phyloP scores from a whole-genome alignment of 2,329 filamentous ascomycete species.

The Dothistroma pini region DNA sequence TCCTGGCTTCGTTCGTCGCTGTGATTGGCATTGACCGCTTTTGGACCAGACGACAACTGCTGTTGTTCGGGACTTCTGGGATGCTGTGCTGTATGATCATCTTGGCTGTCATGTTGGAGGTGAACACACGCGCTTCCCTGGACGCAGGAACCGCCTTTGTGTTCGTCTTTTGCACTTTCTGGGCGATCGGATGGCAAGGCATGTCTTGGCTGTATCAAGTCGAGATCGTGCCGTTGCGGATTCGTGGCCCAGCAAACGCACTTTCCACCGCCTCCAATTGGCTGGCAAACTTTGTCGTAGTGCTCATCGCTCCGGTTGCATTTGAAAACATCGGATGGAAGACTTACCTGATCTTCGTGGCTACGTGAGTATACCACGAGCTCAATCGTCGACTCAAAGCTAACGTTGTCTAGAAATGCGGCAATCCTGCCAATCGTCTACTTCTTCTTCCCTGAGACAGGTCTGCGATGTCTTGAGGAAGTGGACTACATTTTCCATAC shows the following conservation, averaged over 20 bases:
- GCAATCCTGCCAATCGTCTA: slow-evolving; percentile 50
- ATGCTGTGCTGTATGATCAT: slow-evolving; percentile 66
- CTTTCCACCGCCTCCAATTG: slow-evolving; percentile 60
- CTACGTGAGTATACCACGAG: slow-evolving; percentile 55
- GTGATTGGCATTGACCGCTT: slow-evolving; percentile 42
- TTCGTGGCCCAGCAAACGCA: slow-evolving; percentile 61
- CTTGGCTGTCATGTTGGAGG: slow-evolving; percentile 40
- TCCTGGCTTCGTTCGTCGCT: slow-evolving; percentile 49
- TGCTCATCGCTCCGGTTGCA: slow-evolving; percentile 58
- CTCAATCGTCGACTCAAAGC: slow-evolving; percentile 47
- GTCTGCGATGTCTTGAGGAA: slow-evolving; percentile 57
- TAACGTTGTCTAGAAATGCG: slow-evolving; percentile 13
- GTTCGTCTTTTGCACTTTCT: slow-evolving; percentile 60
- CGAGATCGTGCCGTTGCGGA: slow-evolving; percentile 58
- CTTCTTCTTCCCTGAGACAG: slow-evolving; percentile 60
- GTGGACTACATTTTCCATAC: slow-evolving; percentile 64
- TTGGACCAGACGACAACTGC: slow-evolving; percentile 32
- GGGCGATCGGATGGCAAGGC: slow-evolving; percentile 58
- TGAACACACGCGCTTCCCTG: slow-evolving; percentile 37
- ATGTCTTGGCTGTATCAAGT: slow-evolving; percentile 62
- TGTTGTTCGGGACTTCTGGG: slow-evolving; percentile 34
- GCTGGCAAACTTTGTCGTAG: slow-evolving; percentile 59
- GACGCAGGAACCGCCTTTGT: slow-evolving; percentile 52
- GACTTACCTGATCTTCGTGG: slow-evolving; percentile 71
- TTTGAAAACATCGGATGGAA: slow-evolving; percentile 54